A percentile compares a stretch with the other conserved stretches of the same genome.
Evolutionary conservation across 495 filamentous ascomycete species (phyloP).

Genomic region (Neurospora sp.): DNA sequence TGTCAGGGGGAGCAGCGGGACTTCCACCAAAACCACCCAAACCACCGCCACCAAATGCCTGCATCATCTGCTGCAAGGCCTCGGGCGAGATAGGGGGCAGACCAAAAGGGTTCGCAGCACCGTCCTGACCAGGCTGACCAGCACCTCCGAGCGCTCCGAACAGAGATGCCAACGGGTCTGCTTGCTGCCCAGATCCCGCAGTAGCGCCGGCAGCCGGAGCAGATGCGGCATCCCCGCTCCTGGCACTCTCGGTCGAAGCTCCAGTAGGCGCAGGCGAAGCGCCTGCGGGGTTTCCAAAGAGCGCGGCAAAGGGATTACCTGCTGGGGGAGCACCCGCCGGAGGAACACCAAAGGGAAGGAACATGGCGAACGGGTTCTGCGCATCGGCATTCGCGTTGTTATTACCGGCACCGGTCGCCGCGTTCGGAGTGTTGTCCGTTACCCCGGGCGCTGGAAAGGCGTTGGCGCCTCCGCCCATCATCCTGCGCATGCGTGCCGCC

Average conservation of each 20-base stretch:
- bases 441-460: constrained; percentile 82
- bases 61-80: constrained; percentile 37
- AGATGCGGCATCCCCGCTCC: neutral
- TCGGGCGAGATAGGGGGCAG: constrained; percentile 21
- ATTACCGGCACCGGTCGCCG: constrained; percentile 10
- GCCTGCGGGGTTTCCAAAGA: constrained; percentile 42
- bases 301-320: constrained; percentile 62
- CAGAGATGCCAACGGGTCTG: constrained; percentile 35
- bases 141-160: constrained; percentile 15
- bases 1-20: constrained; percentile 55
- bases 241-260: neutral
- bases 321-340: constrained; percentile 31
- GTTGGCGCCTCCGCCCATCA: constrained; percentile 46
- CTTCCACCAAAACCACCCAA: constrained; percentile 11
- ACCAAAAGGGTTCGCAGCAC: constrained; percentile 15
- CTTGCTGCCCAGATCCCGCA: constrained; percentile 12
- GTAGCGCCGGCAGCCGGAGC: constrained; percentile 3
- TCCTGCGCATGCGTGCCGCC: constrained; percentile 67
- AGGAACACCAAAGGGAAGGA: constrained; percentile 20
- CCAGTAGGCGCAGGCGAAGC: constrained; percentile 2
- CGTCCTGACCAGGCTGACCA: constrained; percentile 4
- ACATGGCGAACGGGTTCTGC: constrained; percentile 31
- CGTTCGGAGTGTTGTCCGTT: constrained; percentile 58
- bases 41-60: constrained; percentile 19
- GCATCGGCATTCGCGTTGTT: constrained; percentile 13